phyloP scores from a whole-genome alignment of 257 asterid genomes.

The Paulownia fortunei region DNA sequence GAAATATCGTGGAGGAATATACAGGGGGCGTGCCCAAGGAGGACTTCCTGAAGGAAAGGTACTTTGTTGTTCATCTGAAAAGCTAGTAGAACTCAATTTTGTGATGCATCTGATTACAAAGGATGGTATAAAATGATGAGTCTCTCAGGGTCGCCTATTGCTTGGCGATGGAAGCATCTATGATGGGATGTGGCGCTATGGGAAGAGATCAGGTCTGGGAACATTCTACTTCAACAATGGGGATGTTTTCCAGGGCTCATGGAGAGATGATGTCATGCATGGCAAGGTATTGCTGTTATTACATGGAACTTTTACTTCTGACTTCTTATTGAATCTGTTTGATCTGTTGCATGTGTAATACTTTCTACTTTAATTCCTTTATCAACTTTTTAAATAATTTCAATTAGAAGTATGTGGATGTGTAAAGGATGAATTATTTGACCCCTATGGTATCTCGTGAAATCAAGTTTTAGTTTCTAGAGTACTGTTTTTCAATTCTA shows the following conservation, averaged over 20 bases:
- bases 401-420: background rate
- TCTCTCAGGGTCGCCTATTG: constrained; percentile 78
- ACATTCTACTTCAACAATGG: constrained; percentile 88
- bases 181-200: constrained; percentile 97
- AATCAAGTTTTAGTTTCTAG: constrained; percentile 16
- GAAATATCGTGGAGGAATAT: constrained; percentile 89
- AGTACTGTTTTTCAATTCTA: background rate
- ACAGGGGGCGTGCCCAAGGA: constrained; percentile 88
- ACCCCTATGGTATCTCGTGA: background rate
- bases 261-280: constrained; percentile 99
- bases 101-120: constrained; percentile 11
- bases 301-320: background rate
- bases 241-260: constrained; percentile 90
- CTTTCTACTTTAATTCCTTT: background rate
- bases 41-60: constrained; percentile 99
- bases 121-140: constrained; percentile 13
- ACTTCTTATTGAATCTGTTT: background rate
- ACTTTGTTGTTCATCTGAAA: constrained; percentile 33
- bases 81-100: constrained; percentile 22
- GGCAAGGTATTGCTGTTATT: constrained; percentile 73
- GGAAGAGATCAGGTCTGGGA: constrained; percentile 91
- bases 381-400: constrained; percentile 2
- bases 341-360: background rate
- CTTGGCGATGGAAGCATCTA: constrained; percentile 88
- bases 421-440: background rate